Conservation (phyloP, 495 filamentous ascomycete species). For the Neurospora intermedia region DNA sequence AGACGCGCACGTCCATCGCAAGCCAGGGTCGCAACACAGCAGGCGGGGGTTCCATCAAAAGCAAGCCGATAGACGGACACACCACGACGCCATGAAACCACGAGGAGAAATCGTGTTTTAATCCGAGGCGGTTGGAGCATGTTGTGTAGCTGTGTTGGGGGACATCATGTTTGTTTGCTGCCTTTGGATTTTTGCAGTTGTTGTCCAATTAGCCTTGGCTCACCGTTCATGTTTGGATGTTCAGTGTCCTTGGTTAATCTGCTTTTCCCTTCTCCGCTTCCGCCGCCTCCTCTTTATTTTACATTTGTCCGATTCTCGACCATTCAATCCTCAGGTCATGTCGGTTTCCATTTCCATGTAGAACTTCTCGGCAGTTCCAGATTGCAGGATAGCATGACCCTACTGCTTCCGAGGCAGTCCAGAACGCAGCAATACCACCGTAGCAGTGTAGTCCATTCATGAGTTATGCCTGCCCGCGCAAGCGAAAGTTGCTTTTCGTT, state of each 20-base stretch:
- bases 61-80: background rate
- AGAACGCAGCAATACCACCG: background rate
- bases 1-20: background rate
- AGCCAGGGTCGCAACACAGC: background rate
- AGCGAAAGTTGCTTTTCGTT: background rate
- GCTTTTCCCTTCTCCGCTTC: background rate
- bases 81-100: background rate
- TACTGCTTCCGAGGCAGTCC: background rate
- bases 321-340: background rate
- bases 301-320: background rate
- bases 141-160: background rate
- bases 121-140: background rate
- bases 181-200: background rate
- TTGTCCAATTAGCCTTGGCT: background rate
- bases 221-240: background rate
- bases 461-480: background rate
- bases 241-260: background rate
- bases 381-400: background rate
- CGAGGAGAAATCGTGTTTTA: background rate
- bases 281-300: background rate
- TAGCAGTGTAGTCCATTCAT: background rate
- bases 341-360: background rate
- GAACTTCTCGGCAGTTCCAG: background rate
- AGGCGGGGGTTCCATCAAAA: background rate
- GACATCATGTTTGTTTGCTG: background rate